Conservation (phyloP, 2,329 filamentous ascomycete species). For the Fusarium mangiferae region DNA sequence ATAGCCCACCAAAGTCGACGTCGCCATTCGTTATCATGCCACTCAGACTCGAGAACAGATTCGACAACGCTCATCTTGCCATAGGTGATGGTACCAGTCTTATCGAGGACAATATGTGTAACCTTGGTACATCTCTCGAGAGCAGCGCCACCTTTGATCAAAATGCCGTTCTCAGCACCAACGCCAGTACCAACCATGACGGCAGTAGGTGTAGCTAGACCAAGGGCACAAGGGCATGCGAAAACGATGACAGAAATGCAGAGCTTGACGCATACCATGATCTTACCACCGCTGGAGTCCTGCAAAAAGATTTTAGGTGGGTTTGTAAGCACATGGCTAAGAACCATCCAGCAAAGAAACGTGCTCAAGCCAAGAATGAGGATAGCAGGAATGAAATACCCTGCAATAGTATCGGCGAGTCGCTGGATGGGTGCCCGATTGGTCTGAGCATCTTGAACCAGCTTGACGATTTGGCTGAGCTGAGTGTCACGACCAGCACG, state of each 20-base stretch:
- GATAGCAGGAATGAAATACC: slow-evolving; percentile 93
- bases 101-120: slow-evolving; percentile 91
- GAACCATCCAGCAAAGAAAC: slow-evolving; percentile 92
- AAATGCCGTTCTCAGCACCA: slow-evolving; percentile 92
- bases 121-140: slow-evolving; percentile 91
- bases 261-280: slow-evolving; percentile 97
- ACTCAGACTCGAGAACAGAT: slow-evolving; percentile 71
- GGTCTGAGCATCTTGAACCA: slow-evolving; percentile 98
- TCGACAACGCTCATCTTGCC: slow-evolving; percentile 94
- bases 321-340: slow-evolving; percentile 84
- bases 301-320: slow-evolving; percentile 91
- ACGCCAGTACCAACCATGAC: slow-evolving; percentile 99
- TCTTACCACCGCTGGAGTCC: slow-evolving; percentile 83
- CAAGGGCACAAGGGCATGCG: slow-evolving; percentile 96
- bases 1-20: slow-evolving; percentile 93
- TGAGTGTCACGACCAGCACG: slow-evolving; percentile 95
- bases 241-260: slow-evolving; percentile 99
- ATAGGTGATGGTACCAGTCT: slow-evolving; percentile 93
- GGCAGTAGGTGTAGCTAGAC: slow-evolving; percentile 92
- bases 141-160: slow-evolving; percentile 96
- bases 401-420: slow-evolving; percentile 88
- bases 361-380: slow-evolving; percentile 85
- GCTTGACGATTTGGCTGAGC: slow-evolving; percentile 95
- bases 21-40: slow-evolving; percentile 75
- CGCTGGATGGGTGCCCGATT: slow-evolving; percentile 93